These are phyloP conservation scores for Fusarium sp. DNA, from an alignment of 2,329 filamentous ascomycete species.

Conservation along the genomic window DNA sequence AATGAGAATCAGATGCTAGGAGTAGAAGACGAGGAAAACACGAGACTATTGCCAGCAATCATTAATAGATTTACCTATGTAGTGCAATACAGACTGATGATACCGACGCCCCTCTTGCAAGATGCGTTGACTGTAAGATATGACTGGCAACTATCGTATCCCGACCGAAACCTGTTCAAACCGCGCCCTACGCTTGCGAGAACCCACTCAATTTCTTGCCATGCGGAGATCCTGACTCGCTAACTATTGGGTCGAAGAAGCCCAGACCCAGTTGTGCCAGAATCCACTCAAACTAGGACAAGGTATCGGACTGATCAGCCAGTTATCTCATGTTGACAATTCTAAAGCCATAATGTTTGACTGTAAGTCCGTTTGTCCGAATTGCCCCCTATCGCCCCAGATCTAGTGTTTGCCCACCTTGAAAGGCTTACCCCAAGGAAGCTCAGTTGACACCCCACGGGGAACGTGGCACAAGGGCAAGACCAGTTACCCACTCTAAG, in stretches of 20 bases:
- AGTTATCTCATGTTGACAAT: background rate
- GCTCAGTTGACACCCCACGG: background rate
- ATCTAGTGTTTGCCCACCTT: background rate
- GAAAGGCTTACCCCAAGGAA: background rate
- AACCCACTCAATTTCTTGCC: background rate
- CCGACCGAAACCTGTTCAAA: background rate
- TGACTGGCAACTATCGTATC: background rate
- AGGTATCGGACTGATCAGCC: background rate
- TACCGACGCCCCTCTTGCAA: background rate
- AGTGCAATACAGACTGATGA: background rate
- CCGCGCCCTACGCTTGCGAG: background rate
- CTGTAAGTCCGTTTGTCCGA: background rate
- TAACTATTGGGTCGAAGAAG: background rate
- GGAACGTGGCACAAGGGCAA: background rate
- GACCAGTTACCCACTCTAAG: background rate
- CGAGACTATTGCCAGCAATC: too few species aligned
- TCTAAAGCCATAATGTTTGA: background rate
- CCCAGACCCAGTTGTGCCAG: background rate
- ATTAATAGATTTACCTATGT: too few species aligned
- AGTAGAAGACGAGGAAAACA: too few species aligned
- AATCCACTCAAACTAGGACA: background rate
- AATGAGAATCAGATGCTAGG: too few species aligned
- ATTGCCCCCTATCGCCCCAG: background rate
- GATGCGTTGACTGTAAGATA: background rate
- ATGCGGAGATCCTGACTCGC: background rate